Percentiles rank a stretch among this genome's conserved stretches.
Evolutionary conservation across 2,329 filamentous ascomycete genomes (phyloP).

Genomic region (Trichothecium roseum): DNA sequence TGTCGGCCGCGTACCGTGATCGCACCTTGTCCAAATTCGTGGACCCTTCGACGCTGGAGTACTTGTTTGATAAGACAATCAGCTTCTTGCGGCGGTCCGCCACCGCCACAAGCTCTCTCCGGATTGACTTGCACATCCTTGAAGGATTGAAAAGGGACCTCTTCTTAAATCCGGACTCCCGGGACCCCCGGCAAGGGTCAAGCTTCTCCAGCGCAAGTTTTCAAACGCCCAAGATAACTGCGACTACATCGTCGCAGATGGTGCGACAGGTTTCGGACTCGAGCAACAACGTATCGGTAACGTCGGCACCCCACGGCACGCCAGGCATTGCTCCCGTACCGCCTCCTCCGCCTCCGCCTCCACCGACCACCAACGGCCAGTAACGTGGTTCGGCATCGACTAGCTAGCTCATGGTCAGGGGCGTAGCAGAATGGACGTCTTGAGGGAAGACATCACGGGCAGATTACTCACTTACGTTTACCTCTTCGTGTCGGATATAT

Average conservation of each 20-base stretch:
- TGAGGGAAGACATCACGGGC: too few relatives aligned
- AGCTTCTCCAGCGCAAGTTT: slow-evolving; percentile 32
- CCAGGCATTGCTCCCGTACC: too few relatives aligned
- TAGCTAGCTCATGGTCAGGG: too few relatives aligned
- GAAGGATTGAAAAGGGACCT: slow-evolving; percentile 39
- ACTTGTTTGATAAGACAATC: slow-evolving; percentile 64
- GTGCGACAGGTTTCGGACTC: neutral
- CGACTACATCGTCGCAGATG: too few relatives aligned
- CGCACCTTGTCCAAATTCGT: slow-evolving; percentile 49
- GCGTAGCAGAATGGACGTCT: too few relatives aligned
- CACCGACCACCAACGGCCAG: too few relatives aligned
- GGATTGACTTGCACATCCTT: slow-evolving; percentile 66
- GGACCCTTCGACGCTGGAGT: slow-evolving; percentile 39
- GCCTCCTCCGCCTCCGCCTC: too few relatives aligned
- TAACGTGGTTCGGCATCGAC: too few relatives aligned
- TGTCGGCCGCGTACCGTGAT: slow-evolving; percentile 70
- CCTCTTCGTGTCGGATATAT: too few relatives aligned
- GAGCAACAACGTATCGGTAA: neutral
- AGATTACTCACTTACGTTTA: too few relatives aligned
- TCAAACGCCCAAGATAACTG: slow-evolving; percentile 9
- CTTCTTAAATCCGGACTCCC: slow-evolving; percentile 14
- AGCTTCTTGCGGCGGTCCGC: slow-evolving; percentile 60
- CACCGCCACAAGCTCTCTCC: slow-evolving; percentile 64
- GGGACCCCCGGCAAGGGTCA: slow-evolving; percentile 20
- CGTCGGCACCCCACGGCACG: too few relatives aligned